Evolutionary conservation across 805 yeast species (phyloP).

Genomic region (Teunomyces kruisii): DNA sequence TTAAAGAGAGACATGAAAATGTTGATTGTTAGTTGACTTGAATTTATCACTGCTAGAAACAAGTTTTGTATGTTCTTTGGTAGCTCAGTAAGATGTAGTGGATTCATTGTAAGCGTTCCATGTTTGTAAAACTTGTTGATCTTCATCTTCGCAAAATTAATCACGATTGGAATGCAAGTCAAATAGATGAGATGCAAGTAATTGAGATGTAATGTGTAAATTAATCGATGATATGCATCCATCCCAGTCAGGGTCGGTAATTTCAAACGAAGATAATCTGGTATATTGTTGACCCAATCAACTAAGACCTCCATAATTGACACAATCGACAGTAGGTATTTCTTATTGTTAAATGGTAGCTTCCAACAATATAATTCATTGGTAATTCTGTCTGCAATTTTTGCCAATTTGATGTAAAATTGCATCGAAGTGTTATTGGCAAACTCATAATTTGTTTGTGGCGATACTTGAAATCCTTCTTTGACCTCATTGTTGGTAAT

Average conservation of each 20-base stretch:
- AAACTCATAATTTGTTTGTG: slow-evolving; percentile 12
- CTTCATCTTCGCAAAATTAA: slow-evolving; percentile 20
- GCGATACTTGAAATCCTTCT: slow-evolving; percentile 1
- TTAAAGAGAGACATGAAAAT: slow-evolving; percentile 22
- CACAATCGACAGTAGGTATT: slow-evolving; percentile 15
- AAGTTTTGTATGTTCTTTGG: slow-evolving; percentile 22
- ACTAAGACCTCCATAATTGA: slow-evolving; percentile 15
- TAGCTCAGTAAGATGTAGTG: slow-evolving; percentile 9
- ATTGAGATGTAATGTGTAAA: slow-evolving; percentile 27
- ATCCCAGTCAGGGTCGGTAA: slow-evolving; percentile 9
- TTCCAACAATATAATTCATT: slow-evolving; percentile 19
- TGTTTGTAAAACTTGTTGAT: slow-evolving; percentile 11
- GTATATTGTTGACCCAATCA: slow-evolving; percentile 23
- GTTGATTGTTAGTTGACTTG: slow-evolving; percentile 23
- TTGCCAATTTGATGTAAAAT: slow-evolving; percentile 23
- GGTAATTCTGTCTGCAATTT: slow-evolving; percentile 23
- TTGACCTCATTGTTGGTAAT: slow-evolving; percentile 12
- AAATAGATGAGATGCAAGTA: slow-evolving; percentile 28
- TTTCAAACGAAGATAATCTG: slow-evolving; percentile 16
- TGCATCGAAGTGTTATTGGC: slow-evolving; percentile 13
- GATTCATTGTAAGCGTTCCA: neutral
- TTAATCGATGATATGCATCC: slow-evolving; percentile 14
- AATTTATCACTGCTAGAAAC: slow-evolving; percentile 15
- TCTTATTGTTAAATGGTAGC: slow-evolving; percentile 14
- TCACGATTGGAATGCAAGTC: slow-evolving; percentile 23